Percentiles rank a stretch among this genome's conserved stretches.
phyloP scores from a whole-genome alignment of 2,329 filamentous ascomycete genomes.

The Pestalotiopsis sp. region DNA sequence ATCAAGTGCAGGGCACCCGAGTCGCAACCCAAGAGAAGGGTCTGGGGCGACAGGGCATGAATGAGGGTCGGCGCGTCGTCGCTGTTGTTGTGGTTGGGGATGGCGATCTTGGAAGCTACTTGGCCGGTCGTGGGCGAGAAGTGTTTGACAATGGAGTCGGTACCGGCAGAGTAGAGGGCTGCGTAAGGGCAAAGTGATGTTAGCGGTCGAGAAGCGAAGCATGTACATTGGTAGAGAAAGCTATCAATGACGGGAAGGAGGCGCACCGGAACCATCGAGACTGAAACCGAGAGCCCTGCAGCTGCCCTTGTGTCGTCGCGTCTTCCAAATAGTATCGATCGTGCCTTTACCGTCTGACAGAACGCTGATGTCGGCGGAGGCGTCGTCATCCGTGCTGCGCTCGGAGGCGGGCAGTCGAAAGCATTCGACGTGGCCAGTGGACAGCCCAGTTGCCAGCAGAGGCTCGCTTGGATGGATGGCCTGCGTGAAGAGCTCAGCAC shows the following conservation, averaged over 20 bases:
- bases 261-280: conserved; percentile 72
- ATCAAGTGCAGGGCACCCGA: conserved; percentile 86
- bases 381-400: conserved; percentile 54
- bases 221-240: not conserved
- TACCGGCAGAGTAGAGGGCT: conserved; percentile 68
- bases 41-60: conserved; percentile 84
- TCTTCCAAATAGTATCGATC: conserved; percentile 85
- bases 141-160: conserved; percentile 59
- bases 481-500: conserved; percentile 85
- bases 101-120: conserved; percentile 80
- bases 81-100: conserved; percentile 60
- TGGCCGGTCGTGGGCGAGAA: conserved; percentile 62
- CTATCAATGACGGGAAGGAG: conserved; percentile 32
- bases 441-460: conserved; percentile 82
- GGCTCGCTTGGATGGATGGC: conserved; percentile 84
- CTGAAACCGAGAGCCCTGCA: conserved; percentile 82
- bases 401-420: conserved; percentile 69
- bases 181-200: conserved; percentile 13
- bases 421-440: conserved; percentile 82
- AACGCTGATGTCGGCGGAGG: conserved; percentile 50
- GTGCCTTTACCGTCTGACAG: conserved; percentile 68
- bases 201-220: not conserved
- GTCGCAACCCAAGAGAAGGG: conserved; percentile 86
- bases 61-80: conserved; percentile 80
- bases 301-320: conserved; percentile 89